Evolutionary conservation across 139 green algal genomes (phyloP).

Genomic region (Chlamydomonas urium): DNA sequence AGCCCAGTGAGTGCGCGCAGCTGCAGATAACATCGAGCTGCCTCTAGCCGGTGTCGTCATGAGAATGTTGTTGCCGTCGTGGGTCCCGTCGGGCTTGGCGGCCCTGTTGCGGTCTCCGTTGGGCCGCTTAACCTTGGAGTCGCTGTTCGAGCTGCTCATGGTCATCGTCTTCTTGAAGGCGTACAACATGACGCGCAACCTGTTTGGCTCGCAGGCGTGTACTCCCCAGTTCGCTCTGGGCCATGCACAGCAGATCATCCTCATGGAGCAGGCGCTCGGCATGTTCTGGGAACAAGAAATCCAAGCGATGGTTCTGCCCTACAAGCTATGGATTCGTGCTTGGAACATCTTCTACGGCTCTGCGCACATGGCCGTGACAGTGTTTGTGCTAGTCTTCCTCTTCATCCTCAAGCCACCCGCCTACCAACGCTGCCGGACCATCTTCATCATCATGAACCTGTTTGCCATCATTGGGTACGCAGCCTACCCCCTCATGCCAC

Average conservation of each 20-base stretch:
- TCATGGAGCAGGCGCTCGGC: conserved; percentile 19
- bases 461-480: conserved; percentile 25
- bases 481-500: conserved; percentile 33
- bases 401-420: conserved; percentile 25
- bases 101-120: too few species aligned
- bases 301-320: conserved; percentile 13
- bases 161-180: conserved; percentile 28
- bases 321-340: conserved; percentile 17
- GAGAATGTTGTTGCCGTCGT: too few species aligned
- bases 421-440: conserved; percentile 24
- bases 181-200: conserved; percentile 32
- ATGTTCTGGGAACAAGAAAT: conserved; percentile 36
- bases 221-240: conserved; percentile 17
- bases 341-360: conserved; percentile 38
- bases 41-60: too few species aligned
- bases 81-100: too few species aligned
- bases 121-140: background rate
- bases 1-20: too few species aligned
- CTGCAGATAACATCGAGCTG: too few species aligned
- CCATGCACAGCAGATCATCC: conserved; percentile 30
- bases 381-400: conserved; percentile 26
- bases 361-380: conserved; percentile 32
- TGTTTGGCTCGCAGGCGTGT: conserved; percentile 24
- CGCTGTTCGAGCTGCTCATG: conserved; percentile 21
- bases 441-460: conserved; percentile 37